Conservation (phyloP, 176 grass and related monocot genomes). For the Cenchrus fungigraminus region DNA sequence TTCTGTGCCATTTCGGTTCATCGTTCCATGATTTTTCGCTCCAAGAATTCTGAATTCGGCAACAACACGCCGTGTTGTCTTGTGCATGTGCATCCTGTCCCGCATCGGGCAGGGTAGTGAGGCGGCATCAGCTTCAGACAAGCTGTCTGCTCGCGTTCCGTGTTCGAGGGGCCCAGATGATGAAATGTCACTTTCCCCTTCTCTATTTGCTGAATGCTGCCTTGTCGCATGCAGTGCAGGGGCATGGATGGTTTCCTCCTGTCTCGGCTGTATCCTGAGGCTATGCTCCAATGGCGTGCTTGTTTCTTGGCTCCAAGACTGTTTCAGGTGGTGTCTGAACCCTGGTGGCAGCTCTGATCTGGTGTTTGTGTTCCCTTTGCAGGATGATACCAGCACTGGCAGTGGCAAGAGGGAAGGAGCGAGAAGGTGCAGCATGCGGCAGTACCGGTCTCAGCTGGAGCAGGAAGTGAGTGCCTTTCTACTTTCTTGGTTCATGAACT, state of each 20-base stretch:
- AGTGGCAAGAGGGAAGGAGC: slow-evolving; percentile 49
- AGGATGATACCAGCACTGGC: slow-evolving; percentile 63
- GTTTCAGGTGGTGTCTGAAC: slow-evolving; percentile 9
- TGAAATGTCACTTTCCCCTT: slow-evolving; percentile 44
- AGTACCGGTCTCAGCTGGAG: slow-evolving; percentile 76
- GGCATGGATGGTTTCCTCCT: neutral
- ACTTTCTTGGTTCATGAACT: slow-evolving; percentile 13
- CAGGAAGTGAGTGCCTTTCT: slow-evolving; percentile 65
- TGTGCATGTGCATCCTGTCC: slow-evolving; percentile 16
- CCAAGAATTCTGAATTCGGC: neutral
- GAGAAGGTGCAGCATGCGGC: slow-evolving; percentile 41
- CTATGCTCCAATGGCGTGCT: neutral
- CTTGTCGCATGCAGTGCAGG: neutral
- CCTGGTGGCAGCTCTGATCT: neutral
- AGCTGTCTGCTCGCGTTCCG: slow-evolving; percentile 32
- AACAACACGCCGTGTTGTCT: neutral
- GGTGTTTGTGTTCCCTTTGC: slow-evolving; percentile 1
- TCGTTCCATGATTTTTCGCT: neutral
- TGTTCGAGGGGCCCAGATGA: slow-evolving; percentile 45
- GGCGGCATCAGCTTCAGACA: slow-evolving; percentile 24
- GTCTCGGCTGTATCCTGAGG: slow-evolving; percentile 4
- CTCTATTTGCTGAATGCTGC: neutral
- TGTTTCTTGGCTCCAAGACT: slow-evolving; percentile 19
- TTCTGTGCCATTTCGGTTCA: neutral
- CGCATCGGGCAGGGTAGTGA: neutral